Conservation (phyloP, 352 stramenopile genomes). For the Globisporangium spinosum region DNA sequence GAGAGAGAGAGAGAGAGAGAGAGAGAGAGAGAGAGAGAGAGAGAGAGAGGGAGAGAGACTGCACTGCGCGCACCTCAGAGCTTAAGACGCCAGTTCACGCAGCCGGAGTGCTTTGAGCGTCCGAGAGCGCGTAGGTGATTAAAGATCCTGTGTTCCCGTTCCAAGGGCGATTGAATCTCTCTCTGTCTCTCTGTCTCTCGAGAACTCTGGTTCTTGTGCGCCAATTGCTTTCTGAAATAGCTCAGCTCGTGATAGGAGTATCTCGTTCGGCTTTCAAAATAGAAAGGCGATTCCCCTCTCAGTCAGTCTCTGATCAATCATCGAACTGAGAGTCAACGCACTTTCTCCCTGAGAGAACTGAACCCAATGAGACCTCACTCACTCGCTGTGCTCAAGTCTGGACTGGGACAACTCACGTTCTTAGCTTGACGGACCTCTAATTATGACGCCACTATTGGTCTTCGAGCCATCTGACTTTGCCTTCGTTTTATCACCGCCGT, state of each 20-base stretch:
- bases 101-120: background rate
- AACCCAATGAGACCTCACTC: too few relatives aligned
- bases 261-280: slow-evolving; percentile 10
- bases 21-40: too few relatives aligned
- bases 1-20: too few relatives aligned
- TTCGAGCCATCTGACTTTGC: background rate
- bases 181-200: background rate
- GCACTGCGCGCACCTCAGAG: background rate
- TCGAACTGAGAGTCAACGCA: background rate
- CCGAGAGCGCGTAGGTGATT: too few relatives aligned
- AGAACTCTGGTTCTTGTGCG: background rate
- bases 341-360: background rate
- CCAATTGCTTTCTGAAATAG: slow-evolving; percentile 9
- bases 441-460: background rate
- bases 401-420: background rate
- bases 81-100: background rate
- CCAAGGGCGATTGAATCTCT: background rate
- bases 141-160: background rate
- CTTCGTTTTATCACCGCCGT: background rate
- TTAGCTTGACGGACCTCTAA: background rate
- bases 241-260: background rate
- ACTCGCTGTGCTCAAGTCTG: background rate
- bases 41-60: too few relatives aligned
- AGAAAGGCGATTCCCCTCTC: background rate
- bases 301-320: background rate